Evolutionary conservation across 2,329 filamentous ascomycete genomes (phyloP).

Genomic region (Epichloe hybrida): DNA sequence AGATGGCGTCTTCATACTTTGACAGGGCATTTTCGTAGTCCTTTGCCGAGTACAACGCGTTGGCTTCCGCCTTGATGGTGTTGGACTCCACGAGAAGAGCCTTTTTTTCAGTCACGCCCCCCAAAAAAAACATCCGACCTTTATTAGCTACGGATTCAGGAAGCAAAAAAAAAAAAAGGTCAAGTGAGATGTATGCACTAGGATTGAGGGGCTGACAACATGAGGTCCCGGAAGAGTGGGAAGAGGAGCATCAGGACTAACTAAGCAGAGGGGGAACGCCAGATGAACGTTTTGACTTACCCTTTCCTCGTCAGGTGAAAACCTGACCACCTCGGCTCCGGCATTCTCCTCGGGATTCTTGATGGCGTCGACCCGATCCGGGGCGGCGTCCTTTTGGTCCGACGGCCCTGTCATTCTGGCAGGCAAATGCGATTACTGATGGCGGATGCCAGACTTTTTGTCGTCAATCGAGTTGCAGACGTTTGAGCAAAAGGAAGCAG

Average conservation of each 20-base stretch:
- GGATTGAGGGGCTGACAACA: not conserved
- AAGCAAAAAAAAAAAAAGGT: not conserved
- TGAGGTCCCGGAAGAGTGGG: not conserved
- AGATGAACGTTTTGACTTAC: slow-evolving; percentile 17
- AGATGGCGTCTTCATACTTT: slow-evolving; percentile 69
- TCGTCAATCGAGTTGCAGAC: too few relatives aligned
- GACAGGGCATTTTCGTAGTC: slow-evolving; percentile 67
- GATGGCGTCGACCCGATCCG: not conserved
- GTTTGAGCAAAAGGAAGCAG: not conserved
- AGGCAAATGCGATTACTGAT: not conserved
- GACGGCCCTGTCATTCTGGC: not conserved
- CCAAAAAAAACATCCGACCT: not conserved
- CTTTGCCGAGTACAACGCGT: slow-evolving; percentile 59
- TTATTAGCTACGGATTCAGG: too few relatives aligned
- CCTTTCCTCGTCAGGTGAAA: slow-evolving; percentile 43
- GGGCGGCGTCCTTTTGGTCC: not conserved
- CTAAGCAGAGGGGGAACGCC: too few relatives aligned
- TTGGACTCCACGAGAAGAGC: slow-evolving; percentile 58
- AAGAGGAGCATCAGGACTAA: too few relatives aligned
- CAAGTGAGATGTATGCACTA: not conserved
- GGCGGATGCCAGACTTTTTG: not conserved
- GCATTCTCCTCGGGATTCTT: not conserved
- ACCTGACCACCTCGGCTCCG: slow-evolving; percentile 20
- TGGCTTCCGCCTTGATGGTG: slow-evolving; percentile 60
- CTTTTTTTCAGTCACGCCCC: slow-evolving; percentile 39